Evolutionary conservation across 2,329 filamentous ascomycete species (phyloP), one percentile per base, ranked within the genome.

Genomic region (Davidsoniella australis): DNA sequence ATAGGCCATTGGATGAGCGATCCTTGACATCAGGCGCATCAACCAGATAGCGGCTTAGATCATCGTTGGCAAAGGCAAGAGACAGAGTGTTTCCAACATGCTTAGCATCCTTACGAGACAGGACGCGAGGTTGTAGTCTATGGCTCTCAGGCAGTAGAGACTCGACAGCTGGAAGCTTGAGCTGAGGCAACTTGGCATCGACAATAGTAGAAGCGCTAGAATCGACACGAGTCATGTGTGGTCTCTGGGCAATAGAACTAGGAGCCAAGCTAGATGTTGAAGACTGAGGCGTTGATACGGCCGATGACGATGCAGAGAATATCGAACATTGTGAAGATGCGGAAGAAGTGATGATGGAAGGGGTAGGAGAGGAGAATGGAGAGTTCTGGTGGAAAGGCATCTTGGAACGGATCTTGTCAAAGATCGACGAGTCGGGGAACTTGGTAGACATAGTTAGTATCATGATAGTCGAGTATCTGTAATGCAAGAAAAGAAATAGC

Each of bases 11-110:
- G 58, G 76, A 70, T 44, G 76, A 72, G 64, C 73, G 75, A 54
- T 70, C 63, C 54, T 68, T 69, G 64, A 76, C 74, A 61, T 85
- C 82, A 53, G 80, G 76, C 42, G 78, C 76, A 59, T 84, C 76
- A 57, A 88, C 69, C 58, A 86, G 78, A 65, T 89, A 91, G 61
- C 75, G 71, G 54, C 79, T 78, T 54, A 86, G 73, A 52, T 83
- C 75, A 62, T 91, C 85, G 53, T 78, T 69, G 51, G 75, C 78
- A 66, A 93, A 91, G 55, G 85, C 80, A 61, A 85, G 77, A 43
- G 85, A 80, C 56, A 93, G 73, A 58, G 80, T 79, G 36, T 73
- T 67, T 23, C 79, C 82, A 29, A 82, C 84, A 60, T 78, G 73
- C 60, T 78, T 78, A 67, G 77, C 82, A 67, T 53, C 73, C 62